A percentile compares a stretch with the other conserved stretches of the same genome.
Conservation (phyloP, 192 early-diverging fungal genomes). For the Podila epicladia region DNA sequence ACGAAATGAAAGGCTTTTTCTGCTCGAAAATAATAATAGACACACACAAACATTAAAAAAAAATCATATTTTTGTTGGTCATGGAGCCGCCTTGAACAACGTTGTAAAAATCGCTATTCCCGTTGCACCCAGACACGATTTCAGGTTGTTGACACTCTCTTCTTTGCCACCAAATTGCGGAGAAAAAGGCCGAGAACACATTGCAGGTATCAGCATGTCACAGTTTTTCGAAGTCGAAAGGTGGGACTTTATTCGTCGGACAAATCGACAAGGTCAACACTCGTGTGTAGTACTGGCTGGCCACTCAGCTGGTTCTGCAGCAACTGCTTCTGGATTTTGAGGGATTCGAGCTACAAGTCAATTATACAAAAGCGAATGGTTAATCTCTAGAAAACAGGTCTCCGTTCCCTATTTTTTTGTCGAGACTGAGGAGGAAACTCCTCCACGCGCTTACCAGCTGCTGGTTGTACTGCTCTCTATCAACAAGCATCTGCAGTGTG, state of each 20-base stretch:
- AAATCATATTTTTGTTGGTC: neutral
- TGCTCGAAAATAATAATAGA: neutral
- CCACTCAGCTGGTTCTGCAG: conserved; percentile 26
- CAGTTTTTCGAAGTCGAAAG: too few species aligned
- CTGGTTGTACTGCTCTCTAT: conserved; percentile 48
- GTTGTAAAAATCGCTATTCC: too few species aligned
- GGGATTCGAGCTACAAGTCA: conserved; percentile 18
- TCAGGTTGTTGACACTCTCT: too few species aligned
- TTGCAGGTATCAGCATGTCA: too few species aligned
- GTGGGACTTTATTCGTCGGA: neutral
- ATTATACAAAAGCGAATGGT: neutral
- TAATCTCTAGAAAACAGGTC: neutral
- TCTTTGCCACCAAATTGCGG: too few species aligned
- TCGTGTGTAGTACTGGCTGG: neutral
- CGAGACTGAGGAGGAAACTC: neutral
- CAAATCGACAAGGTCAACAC: conserved; percentile 24
- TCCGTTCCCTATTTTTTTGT: too few species aligned
- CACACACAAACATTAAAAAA: neutral
- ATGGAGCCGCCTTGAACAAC: too few species aligned
- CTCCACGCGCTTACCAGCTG: conserved; percentile 13
- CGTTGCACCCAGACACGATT: too few species aligned
- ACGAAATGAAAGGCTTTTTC: neutral
- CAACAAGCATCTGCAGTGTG: conserved; percentile 40
- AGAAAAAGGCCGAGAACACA: too few species aligned
- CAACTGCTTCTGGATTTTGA: conserved; percentile 19